phyloP scores from a whole-genome alignment of 129 eudicot genomes.

The Flaveria ramosissima region DNA sequence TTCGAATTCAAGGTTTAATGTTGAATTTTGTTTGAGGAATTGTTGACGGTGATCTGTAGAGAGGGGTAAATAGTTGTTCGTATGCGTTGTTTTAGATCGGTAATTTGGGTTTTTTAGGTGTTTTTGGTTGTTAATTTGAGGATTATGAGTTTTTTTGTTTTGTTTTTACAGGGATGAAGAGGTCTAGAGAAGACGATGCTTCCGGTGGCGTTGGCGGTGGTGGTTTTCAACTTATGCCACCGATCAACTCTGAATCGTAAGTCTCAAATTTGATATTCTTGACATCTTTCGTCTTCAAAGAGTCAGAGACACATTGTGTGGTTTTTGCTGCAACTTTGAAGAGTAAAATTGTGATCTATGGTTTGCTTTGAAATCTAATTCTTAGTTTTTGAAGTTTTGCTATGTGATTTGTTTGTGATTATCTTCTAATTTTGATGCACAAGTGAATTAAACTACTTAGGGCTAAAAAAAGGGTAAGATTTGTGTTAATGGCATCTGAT shows the following conservation, averaged over 20 bases:
- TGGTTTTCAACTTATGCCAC: slow-evolving; percentile 48
- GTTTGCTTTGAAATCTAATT: slow-evolving; percentile 1
- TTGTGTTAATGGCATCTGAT: neutral
- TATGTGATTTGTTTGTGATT: slow-evolving; percentile 6
- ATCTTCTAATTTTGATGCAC: neutral
- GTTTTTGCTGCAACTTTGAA: neutral
- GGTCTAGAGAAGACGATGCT: slow-evolving; percentile 75
- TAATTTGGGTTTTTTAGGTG: slow-evolving; percentile 22
- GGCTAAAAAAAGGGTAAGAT: slow-evolving; percentile 4
- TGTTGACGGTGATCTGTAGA: slow-evolving; percentile 49
- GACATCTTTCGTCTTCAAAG: neutral
- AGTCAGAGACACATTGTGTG: slow-evolving; percentile 5
- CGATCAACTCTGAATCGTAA: slow-evolving; percentile 58
- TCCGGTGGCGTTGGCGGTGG: slow-evolving; percentile 35
- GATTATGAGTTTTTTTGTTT: slow-evolving; percentile 4
- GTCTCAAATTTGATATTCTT: slow-evolving; percentile 27
- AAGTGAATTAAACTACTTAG: neutral
- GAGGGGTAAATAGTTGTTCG: slow-evolving; percentile 34
- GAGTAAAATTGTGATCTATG: slow-evolving; percentile 11
- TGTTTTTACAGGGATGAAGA: slow-evolving; percentile 58
- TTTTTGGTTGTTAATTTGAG: slow-evolving; percentile 22
- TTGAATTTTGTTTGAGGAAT: slow-evolving; percentile 20
- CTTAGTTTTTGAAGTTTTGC: neutral
- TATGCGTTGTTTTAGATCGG: slow-evolving; percentile 45
- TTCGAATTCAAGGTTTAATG: slow-evolving; percentile 54